Base-by-base conservation (phyloP, 139 green algal genomes). In the Raphidocelis subcapitata region DNA sequence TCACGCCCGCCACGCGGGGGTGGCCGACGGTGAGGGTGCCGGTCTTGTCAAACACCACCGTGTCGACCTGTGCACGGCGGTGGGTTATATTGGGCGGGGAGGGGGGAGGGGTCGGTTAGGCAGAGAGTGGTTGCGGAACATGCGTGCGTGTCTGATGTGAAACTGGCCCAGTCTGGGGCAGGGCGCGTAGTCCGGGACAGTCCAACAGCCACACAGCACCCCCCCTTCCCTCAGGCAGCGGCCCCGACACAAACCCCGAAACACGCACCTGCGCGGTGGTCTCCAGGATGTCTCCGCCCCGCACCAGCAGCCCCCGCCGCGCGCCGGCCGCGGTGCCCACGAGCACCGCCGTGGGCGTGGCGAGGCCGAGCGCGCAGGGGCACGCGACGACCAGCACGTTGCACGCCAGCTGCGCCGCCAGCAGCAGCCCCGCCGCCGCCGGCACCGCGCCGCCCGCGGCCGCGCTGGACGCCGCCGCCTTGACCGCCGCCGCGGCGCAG, bases 11-110 rank as follows among this genome's bases (percentile, higher is more conserved):
- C 31, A 97, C 86, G 2, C 76, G 74, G 1, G 94, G 94, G 56
- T 82, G 83, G 49, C 94, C 94, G 0, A 64, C 35, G 3, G 94
- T 98, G 3, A 98, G 80, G 0, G 94, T 98, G 54, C 94, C 94
- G 0, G 94, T 98, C 85, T 98, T 98, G 81, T 98, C 94, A 76
- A 98, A 95, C 24, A 97, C 84, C 5, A 98, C 86, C 0, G 87
- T 93, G 80, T 96, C 87, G 3, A 96, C 76, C 28, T 90, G 75
- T n/a, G 55, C 41, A 49, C 12, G 41, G 12, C 41, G 16, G 24
- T 69, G 35, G 8, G 14, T 69, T 29, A 44, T 28, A 51, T n/a
- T 67, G 15, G 12, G 44, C 21, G 21, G 52, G 52, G 24, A 8
- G 47, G 15, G 16, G 47, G 47, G 16, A 55, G 16, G n/a, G n/a